phyloP scores from a whole-genome alignment of 257 asterid genomes.

The Misopates orontium region DNA sequence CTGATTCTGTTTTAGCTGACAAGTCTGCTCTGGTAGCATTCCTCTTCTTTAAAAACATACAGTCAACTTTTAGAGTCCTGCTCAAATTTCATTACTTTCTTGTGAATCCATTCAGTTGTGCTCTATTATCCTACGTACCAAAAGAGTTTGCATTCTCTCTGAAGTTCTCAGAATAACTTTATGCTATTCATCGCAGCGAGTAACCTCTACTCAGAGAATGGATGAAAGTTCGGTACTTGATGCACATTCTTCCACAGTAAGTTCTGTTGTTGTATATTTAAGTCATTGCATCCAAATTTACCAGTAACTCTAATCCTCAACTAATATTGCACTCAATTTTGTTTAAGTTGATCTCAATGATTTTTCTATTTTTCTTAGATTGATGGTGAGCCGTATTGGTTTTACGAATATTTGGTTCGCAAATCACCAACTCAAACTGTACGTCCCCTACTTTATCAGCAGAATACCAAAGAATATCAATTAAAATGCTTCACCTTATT shows the following conservation, averaged over 20 bases:
- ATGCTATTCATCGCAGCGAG: conserved; percentile 59
- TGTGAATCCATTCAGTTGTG: not conserved
- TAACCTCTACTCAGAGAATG: conserved; percentile 77
- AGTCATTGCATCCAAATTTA: not conserved
- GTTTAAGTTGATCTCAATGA: conserved; percentile 17
- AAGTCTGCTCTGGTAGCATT: conserved; percentile 86
- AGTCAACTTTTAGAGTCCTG: not conserved
- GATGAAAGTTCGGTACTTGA: conserved; percentile 96
- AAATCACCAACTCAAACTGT: conserved; percentile 88
- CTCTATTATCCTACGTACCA: conserved; percentile 2
- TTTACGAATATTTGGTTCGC: conserved; percentile 83
- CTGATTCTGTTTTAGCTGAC: conserved; percentile 87
- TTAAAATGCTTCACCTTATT: conserved; percentile 18
- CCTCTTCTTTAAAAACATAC: not conserved
- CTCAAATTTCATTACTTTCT: not conserved
- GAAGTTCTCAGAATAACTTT: conserved; percentile 20
- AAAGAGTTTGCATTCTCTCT: not conserved
- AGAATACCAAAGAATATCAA: conserved; percentile 10
- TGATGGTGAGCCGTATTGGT: conserved; percentile 92
- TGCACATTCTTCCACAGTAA: conserved; percentile 81
- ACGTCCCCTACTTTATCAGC: conserved; percentile 35
- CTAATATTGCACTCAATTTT: conserved; percentile 13
- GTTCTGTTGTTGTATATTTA: conserved; percentile 33
- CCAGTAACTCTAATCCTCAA: conserved; percentile 10
- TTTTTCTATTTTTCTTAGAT: conserved; percentile 44